Evolutionary conservation across 768 basidiomycete species (phyloP).

Genomic region (Leccinum imitatum): DNA sequence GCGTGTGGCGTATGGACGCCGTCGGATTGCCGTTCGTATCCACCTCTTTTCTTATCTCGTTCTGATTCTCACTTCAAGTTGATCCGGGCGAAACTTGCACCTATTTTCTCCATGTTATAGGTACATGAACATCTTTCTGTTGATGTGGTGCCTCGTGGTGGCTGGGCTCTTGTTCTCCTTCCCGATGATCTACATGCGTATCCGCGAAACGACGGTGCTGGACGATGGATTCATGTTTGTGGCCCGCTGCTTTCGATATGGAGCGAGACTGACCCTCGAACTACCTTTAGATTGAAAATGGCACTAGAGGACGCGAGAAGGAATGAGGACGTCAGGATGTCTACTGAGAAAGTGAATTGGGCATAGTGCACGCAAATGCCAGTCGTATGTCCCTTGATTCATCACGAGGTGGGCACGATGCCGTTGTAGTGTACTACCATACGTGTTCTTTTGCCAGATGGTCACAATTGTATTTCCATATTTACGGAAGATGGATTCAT

Average conservation of each 20-base stretch:
- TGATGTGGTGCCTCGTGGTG: constrained; percentile 67
- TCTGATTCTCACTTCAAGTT: background rate
- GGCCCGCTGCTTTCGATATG: background rate
- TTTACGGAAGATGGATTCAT: too few species aligned
- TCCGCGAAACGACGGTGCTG: constrained; percentile 54
- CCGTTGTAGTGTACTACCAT: background rate
- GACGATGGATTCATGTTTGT: constrained; percentile 57
- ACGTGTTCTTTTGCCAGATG: too few species aligned
- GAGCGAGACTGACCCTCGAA: background rate
- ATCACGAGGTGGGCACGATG: background rate
- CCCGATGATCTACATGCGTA: constrained; percentile 71
- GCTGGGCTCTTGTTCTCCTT: constrained; percentile 60
- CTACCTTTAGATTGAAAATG: constrained; percentile 4
- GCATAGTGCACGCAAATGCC: background rate
- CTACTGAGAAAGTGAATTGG: background rate
- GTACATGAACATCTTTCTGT: constrained; percentile 70
- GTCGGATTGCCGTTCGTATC: constrained; percentile 58
- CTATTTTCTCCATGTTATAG: constrained; percentile 11
- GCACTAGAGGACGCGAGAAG: background rate
- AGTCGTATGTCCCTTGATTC: background rate
- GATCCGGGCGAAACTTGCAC: background rate
- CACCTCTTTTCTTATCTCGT: background rate
- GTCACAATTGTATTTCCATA: too few species aligned
- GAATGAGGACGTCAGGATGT: background rate
- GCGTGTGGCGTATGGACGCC: constrained; percentile 68